Evolutionary conservation across 1,284 basidiomycete species (phyloP).

Genomic region (Puccinia hordei): DNA sequence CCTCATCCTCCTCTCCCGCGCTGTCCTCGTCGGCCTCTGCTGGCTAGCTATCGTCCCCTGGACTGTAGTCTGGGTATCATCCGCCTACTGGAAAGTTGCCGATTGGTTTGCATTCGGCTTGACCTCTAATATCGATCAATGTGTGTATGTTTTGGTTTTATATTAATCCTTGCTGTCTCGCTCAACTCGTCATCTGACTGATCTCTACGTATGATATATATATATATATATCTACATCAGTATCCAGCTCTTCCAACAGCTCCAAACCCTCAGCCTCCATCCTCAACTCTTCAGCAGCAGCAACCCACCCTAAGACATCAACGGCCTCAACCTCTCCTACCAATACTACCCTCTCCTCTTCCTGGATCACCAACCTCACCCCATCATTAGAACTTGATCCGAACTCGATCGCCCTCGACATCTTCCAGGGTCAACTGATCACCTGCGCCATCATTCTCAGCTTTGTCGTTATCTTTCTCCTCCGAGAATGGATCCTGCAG

Average conservation of each 20-base stretch:
- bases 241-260: constrained; percentile 12
- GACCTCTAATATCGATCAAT: constrained; percentile 42
- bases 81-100: constrained; percentile 78
- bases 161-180: constrained; percentile 24
- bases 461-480: constrained; percentile 82
- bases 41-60: constrained; percentile 90
- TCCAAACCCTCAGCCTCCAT: constrained; percentile 23
- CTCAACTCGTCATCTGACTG: background rate
- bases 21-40: constrained; percentile 72
- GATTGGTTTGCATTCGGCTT: constrained; percentile 65
- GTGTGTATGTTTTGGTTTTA: constrained; percentile 45
- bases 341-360: constrained; percentile 44
- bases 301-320: constrained; percentile 22
- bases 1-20: constrained; percentile 69
- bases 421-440: constrained; percentile 90
- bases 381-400: constrained; percentile 52
- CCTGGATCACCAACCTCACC: constrained; percentile 38
- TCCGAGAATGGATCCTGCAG: constrained; percentile 93
- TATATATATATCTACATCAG: constrained; percentile 61
- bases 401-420: constrained; percentile 71
- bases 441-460: constrained; percentile 82
- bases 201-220: constrained; percentile 52
- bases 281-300: constrained; percentile 11
- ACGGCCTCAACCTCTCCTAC: constrained; percentile 23
- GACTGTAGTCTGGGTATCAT: constrained; percentile 84